Percentiles rank a stretch among this genome's conserved stretches.
Conservation (phyloP, 306 rosid species). For the Nissolia schottii region DNA sequence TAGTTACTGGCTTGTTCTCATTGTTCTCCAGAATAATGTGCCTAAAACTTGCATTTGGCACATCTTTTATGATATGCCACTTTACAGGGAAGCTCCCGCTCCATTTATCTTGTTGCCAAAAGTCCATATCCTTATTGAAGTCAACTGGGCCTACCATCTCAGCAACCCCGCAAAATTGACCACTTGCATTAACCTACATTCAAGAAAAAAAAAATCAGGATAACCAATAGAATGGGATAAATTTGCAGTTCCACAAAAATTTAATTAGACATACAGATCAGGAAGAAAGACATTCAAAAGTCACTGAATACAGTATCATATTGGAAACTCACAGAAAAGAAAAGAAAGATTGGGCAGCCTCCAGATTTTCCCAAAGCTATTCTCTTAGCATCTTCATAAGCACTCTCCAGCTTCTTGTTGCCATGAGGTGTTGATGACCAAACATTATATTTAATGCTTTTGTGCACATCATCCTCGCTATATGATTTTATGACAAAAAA, state of each 20-base stretch:
- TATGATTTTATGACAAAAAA: slow-evolving; percentile 89
- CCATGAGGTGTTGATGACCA: slow-evolving; percentile 99
- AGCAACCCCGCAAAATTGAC: slow-evolving; percentile 92
- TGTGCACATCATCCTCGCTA: slow-evolving; percentile 98
- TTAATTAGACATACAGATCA: background rate
- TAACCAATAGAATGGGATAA: background rate
- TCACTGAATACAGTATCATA: background rate
- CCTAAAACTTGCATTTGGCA: slow-evolving; percentile 75
- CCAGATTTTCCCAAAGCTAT: slow-evolving; percentile 53
- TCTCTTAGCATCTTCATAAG: slow-evolving; percentile 70
- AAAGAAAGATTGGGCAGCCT: slow-evolving; percentile 82
- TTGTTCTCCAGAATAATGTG: slow-evolving; percentile 88
- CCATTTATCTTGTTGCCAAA: slow-evolving; percentile 99
- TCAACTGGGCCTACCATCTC: slow-evolving; percentile 95
- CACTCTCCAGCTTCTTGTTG: slow-evolving; percentile 76
- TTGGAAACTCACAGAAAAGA: slow-evolving; percentile 73
- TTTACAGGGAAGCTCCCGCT: slow-evolving; percentile 89
- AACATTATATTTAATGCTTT: slow-evolving; percentile 85
- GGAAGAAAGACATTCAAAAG: background rate
- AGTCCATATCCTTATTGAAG: slow-evolving; percentile 83
- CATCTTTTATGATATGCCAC: slow-evolving; percentile 94
- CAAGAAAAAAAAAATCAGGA: slow-evolving; percentile 15
- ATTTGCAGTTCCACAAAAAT: background rate
- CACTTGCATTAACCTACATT: slow-evolving; percentile 87
- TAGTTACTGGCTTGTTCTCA: slow-evolving; percentile 93